Evolutionary conservation across 441 rosid species (phyloP).

Genomic region (Viola pubescens): DNA sequence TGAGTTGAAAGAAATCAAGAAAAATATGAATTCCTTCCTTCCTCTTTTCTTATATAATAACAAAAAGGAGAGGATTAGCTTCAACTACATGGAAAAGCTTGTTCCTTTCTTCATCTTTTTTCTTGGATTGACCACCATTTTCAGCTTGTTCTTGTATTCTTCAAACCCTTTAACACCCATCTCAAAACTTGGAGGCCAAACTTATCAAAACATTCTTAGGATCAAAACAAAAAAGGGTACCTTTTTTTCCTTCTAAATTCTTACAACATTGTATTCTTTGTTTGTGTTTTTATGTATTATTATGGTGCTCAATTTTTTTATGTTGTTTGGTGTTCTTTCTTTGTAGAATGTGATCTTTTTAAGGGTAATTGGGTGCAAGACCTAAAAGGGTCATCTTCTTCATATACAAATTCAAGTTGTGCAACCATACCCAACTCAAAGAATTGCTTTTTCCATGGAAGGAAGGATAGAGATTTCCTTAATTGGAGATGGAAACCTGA

Average conservation of each 20-base stretch:
- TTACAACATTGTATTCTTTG: not conserved
- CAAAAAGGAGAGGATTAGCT: constrained; percentile 20
- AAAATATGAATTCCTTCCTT: constrained; percentile 15
- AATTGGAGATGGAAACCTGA: constrained; percentile 95
- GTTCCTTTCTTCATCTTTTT: constrained; percentile 33
- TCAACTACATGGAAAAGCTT: constrained; percentile 24
- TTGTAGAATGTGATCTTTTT: constrained; percentile 47
- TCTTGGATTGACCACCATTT: constrained; percentile 29
- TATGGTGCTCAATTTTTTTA: not conserved
- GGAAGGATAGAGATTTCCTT: constrained; percentile 50
- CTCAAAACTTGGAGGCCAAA: not conserved
- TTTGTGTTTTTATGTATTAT: not conserved
- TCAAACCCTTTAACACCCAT: constrained; percentile 33
- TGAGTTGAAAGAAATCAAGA: not conserved
- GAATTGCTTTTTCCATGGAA: constrained; percentile 67
- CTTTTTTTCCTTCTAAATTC: not conserved
- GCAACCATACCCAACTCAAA: constrained; percentile 55
- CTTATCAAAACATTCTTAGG: constrained; percentile 18
- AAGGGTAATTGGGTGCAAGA: constrained; percentile 72
- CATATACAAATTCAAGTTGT: constrained; percentile 61
- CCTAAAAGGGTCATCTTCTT: constrained; percentile 23
- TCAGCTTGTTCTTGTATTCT: constrained; percentile 37
- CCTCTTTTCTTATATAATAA: not conserved
- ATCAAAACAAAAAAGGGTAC: constrained; percentile 21
- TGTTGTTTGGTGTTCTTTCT: not conserved